phyloP scores from a whole-genome alignment of 768 basidiomycete genomes.

The Phaeolepiota aurea region DNA sequence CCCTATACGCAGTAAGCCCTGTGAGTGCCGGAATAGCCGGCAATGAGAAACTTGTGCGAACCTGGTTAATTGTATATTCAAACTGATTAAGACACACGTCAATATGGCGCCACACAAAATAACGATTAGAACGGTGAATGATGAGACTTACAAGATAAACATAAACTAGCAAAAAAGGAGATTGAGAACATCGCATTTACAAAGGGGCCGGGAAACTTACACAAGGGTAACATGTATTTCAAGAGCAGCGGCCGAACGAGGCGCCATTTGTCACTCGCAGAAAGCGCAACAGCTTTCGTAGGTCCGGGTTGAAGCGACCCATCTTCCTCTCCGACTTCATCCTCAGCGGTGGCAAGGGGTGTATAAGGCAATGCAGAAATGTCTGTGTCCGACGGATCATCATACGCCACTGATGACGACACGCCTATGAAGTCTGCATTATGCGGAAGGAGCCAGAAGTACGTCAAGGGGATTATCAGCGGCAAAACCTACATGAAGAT shows the following conservation, averaged over 20 bases:
- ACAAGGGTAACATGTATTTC: constrained; percentile 90
- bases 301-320: constrained; percentile 22
- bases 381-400: constrained; percentile 23
- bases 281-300: constrained; percentile 44
- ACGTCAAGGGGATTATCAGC: constrained; percentile 68
- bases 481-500: constrained; percentile 59
- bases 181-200: no score
- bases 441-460: constrained; percentile 69
- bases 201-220: constrained; percentile 40
- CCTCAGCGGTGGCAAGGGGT: constrained; percentile 32
- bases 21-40: background rate
- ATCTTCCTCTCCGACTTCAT: constrained; percentile 32
- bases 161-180: constrained; percentile 18
- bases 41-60: constrained; percentile 9
- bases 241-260: constrained; percentile 72
- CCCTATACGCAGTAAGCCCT: constrained; percentile 40
- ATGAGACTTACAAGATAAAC: constrained; percentile 41
- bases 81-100: constrained; percentile 37
- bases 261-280: constrained; percentile 67
- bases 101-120: background rate
- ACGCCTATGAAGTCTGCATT: constrained; percentile 40
- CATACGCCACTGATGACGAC: constrained; percentile 24
- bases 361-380: constrained; percentile 33
- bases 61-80: constrained; percentile 90
- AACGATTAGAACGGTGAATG: constrained; percentile 10